Evolutionary conservation across 192 early-diverging fungal genomes (phyloP).

Genomic region (Mortierella antarctica): DNA sequence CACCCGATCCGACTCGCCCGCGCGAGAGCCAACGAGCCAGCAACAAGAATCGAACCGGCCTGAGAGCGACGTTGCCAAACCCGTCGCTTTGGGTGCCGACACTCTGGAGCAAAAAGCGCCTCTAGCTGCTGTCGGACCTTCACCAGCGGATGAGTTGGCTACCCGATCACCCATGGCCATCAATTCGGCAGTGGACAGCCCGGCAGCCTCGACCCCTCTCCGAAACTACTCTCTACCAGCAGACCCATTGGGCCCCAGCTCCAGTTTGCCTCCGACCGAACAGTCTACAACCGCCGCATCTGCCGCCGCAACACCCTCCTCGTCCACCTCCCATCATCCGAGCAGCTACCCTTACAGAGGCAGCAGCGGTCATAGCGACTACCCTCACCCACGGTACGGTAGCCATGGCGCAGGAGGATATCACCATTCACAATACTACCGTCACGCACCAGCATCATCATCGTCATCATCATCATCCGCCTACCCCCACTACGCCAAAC

Average conservation of each 20-base stretch:
- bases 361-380: slow-evolving; percentile 20
- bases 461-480: slow-evolving; percentile 9
- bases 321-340: neutral
- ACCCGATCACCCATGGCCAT: neutral
- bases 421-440: slow-evolving; percentile 27
- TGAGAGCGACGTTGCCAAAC: neutral
- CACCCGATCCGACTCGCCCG: slow-evolving; percentile 16
- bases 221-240: slow-evolving; percentile 1
- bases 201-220: slow-evolving; percentile 13
- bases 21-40: slow-evolving; percentile 2
- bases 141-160: slow-evolving; percentile 3
- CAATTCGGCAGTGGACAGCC: neutral
- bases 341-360: slow-evolving; percentile 14
- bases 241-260: neutral
- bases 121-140: slow-evolving; percentile 3
- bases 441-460: neutral
- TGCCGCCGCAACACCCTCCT: neutral
- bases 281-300: neutral
- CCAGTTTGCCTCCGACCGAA: neutral
- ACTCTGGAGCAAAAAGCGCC: neutral
- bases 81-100: neutral
- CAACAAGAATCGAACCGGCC: neutral
- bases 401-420: slow-evolving; percentile 26
- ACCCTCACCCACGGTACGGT: slow-evolving; percentile 26
- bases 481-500: slow-evolving; percentile 22